These are phyloP conservation scores for Herpotrichia juniperi DNA, from an alignment of 2,329 filamentous ascomycete species.

Conservation along the genomic window DNA sequence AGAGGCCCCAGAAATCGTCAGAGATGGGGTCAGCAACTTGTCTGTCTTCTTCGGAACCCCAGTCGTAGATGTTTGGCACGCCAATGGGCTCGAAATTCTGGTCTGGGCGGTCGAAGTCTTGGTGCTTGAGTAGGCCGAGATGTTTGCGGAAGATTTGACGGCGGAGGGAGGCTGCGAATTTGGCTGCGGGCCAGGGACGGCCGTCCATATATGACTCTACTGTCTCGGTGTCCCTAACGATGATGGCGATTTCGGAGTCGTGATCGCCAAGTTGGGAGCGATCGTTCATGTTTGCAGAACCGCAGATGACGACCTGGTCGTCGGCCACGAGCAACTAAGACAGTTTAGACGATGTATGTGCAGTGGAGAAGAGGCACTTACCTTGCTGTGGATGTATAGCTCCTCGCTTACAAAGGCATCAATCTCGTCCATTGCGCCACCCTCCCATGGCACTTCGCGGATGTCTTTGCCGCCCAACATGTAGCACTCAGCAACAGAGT, in stretches of 20 bases:
- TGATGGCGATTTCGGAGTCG: constrained; percentile 88
- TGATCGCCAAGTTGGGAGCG: constrained; percentile 81
- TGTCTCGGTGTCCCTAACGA: constrained; percentile 78
- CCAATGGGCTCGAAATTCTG: constrained; percentile 65
- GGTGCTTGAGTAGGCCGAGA: constrained; percentile 78
- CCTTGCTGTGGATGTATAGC: constrained; percentile 70
- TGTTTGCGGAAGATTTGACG: constrained; percentile 91
- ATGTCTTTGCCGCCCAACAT: constrained; percentile 80
- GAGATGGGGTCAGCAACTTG: constrained; percentile 77
- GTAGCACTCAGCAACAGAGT: constrained; percentile 79
- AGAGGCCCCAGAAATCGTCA: constrained; percentile 71
- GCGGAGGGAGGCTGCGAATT: constrained; percentile 80
- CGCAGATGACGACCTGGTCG: constrained; percentile 81
- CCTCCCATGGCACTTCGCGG: constrained; percentile 65
- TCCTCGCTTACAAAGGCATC: constrained; percentile 69
- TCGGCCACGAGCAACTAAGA: constrained; percentile 74
- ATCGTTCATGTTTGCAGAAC: constrained; percentile 74
- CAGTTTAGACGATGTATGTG: constrained; percentile 11
- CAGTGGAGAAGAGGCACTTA: constrained; percentile 28
- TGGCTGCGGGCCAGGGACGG: constrained; percentile 71
- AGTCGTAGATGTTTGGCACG: constrained; percentile 59
- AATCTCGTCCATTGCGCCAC: constrained; percentile 61
- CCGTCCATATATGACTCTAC: constrained; percentile 78
- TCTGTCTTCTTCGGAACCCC: constrained; percentile 52
- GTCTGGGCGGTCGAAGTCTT: constrained; percentile 67